Evolutionary conservation across 2,329 filamentous ascomycete species (phyloP).

Genomic region (Aphanoascus verrucosus): DNA sequence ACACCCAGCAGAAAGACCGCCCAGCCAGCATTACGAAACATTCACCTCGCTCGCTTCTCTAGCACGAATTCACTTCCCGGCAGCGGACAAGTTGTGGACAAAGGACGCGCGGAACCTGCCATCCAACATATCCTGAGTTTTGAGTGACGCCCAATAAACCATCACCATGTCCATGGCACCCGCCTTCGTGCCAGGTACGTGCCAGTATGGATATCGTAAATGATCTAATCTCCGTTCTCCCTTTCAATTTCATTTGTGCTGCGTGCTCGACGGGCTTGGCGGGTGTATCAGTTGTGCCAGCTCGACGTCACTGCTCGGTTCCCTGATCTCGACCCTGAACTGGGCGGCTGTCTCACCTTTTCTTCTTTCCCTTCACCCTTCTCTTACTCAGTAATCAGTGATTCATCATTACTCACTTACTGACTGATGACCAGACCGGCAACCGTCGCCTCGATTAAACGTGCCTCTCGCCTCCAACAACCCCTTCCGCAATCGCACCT

Average conservation of each 20-base stretch:
- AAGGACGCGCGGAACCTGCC: background rate
- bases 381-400: background rate
- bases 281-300: background rate
- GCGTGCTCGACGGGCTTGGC: background rate
- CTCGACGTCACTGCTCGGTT: background rate
- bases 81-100: too few relatives aligned
- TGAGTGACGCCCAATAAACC: background rate
- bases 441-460: slow-evolving; percentile 24
- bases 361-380: background rate
- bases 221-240: slow-evolving; percentile 10
- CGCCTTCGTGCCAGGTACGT: slow-evolving; percentile 21
- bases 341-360: background rate
- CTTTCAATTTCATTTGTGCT: background rate
- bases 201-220: background rate
- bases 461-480: slow-evolving; percentile 39
- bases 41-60: too few relatives aligned
- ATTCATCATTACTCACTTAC: background rate
- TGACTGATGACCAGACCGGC: slow-evolving; percentile 20
- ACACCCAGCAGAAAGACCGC: too few relatives aligned
- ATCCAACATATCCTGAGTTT: background rate
- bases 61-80: too few relatives aligned
- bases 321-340: background rate
- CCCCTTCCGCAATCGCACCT: slow-evolving; percentile 40
- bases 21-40: background rate
- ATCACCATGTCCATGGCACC: slow-evolving; percentile 21